Evolutionary conservation across 73 alveolate genomes (phyloP), one percentile per base, ranked within the genome.

Genomic region (Effrenium voratum): DNA sequence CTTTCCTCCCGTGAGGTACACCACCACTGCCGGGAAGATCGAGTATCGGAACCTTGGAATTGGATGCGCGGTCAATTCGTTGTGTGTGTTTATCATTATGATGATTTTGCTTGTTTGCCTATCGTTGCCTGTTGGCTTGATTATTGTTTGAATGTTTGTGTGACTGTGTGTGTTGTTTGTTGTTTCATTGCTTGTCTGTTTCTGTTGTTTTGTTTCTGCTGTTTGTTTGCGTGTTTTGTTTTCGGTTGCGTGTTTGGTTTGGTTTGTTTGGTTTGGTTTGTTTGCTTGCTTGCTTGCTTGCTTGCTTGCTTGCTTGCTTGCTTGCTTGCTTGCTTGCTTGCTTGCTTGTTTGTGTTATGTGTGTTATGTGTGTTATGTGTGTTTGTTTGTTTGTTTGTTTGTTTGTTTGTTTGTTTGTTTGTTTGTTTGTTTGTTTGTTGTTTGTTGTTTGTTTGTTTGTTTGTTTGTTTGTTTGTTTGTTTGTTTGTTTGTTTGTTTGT

Each of bases 21-120:
- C 98, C 59, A 91, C 98, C 47, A 73, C 90, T 13, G 87, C 98
- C 38, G 98, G 98, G 24, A 91, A 91, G 79, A 70, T 91, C 16
- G 98, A 91, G 79, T 91, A 88, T 50, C 95, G 95, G 95, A 34
- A 46, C 43, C 95, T 60, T 72, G 46, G 55, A 55, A 16, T 45
- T 59, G n/a, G 28, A 41, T 15, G 36, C 1, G 16, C 24, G 32
- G 30, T 28, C 60, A 43, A 19, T 13, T 15, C 49, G 83, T 72
- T 38, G 83, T 72, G 32, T 3, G 10, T 72, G 12, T 32, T 34
- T n/a, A 32, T 36, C 10, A 5, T n/a, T 8, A 36, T 72, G 12
- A 8, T 72, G 19, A 8, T 72, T 12, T 32, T 72, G 0, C 1
- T 72, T 1, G 1, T 72, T 72, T 15, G n/a, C 26, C 36, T 38